Evolutionary conservation across 169 alveolate genomes (phyloP).

Genomic region (Theileria luwenshuni): DNA sequence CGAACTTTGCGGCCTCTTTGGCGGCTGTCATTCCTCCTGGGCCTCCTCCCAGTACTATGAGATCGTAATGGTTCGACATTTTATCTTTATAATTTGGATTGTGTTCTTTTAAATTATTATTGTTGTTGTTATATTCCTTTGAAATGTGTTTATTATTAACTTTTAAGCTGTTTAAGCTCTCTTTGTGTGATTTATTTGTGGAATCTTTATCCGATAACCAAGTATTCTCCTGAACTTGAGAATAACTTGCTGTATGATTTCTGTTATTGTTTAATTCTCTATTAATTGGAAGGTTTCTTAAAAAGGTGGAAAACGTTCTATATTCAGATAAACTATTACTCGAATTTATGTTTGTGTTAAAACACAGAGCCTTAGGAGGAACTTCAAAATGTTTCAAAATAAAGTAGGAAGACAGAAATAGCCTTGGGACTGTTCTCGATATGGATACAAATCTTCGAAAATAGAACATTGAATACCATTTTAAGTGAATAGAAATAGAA

Average conservation of each 20-base stretch:
- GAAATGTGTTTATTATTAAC: too few species aligned
- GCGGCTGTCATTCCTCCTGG: conserved; percentile 94
- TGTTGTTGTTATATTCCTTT: background rate
- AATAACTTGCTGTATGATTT: too few species aligned
- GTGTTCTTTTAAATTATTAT: background rate
- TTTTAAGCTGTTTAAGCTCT: too few species aligned
- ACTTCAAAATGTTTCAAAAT: background rate
- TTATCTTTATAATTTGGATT: background rate
- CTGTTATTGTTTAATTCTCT: too few species aligned
- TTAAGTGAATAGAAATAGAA: too few species aligned
- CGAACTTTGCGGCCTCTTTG: conserved; percentile 91
- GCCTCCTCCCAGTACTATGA: conserved; percentile 91
- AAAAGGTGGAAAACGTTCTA: background rate
- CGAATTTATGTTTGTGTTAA: background rate
- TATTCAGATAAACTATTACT: background rate
- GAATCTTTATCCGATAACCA: too few species aligned
- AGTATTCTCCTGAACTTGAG: too few species aligned
- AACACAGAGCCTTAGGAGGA: background rate
- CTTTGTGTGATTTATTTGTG: too few species aligned
- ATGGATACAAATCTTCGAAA: background rate
- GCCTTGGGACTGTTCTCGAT: conserved; percentile 7
- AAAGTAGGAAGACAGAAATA: conserved; percentile 9
- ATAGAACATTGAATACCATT: background rate
- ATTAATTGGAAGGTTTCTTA: background rate
- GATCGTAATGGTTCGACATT: conserved; percentile 64